These are phyloP conservation scores for Globisporangium parvum DNA, from an alignment of 352 stramenopile species.

Conservation along the genomic window DNA sequence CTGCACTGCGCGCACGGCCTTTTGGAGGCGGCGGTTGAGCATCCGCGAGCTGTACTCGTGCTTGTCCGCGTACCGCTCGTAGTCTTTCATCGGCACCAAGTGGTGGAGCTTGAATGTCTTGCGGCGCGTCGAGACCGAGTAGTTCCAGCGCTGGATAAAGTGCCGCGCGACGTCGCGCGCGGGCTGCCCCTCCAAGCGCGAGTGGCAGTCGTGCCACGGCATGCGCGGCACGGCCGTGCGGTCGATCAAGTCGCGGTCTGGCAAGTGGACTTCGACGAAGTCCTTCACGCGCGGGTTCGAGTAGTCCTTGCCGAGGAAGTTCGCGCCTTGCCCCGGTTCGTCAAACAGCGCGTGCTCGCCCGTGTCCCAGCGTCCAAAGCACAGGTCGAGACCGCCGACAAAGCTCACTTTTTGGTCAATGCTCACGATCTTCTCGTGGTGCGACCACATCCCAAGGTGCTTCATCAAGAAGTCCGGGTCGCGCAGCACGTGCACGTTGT, in stretches of 20 bases:
- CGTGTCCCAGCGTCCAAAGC: slow-evolving; percentile 87
- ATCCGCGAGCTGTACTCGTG: slow-evolving; percentile 31
- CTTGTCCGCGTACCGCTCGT: slow-evolving; percentile 24
- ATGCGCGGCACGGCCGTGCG: slow-evolving; percentile 63
- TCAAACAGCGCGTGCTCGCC: slow-evolving; percentile 64
- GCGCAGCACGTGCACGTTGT: slow-evolving; percentile 83
- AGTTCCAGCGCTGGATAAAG: slow-evolving; percentile 88
- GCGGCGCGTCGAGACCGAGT: slow-evolving; percentile 72
- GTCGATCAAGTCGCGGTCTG: slow-evolving; percentile 76
- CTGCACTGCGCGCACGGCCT: slow-evolving; percentile 56
- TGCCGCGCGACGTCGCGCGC: slow-evolving; percentile 78
- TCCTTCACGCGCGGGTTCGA: slow-evolving; percentile 84
- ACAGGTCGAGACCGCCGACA: slow-evolving; percentile 87
- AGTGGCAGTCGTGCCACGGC: slow-evolving; percentile 86
- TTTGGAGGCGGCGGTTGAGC: slow-evolving; percentile 52
- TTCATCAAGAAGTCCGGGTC: slow-evolving; percentile 89
- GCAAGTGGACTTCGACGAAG: slow-evolving; percentile 71
- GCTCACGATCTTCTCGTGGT: slow-evolving; percentile 92
- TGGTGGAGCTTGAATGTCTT: slow-evolving; percentile 73
- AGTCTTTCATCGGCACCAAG: slow-evolving; percentile 74
- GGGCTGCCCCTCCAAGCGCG: slow-evolving; percentile 68
- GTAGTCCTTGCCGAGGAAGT: slow-evolving; percentile 82
- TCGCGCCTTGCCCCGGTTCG: slow-evolving; percentile 30
- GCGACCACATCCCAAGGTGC: slow-evolving; percentile 82
- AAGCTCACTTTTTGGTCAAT: slow-evolving; percentile 87